phyloP scores from a whole-genome alignment of 257 asterid species.

The Echites panduratus region DNA sequence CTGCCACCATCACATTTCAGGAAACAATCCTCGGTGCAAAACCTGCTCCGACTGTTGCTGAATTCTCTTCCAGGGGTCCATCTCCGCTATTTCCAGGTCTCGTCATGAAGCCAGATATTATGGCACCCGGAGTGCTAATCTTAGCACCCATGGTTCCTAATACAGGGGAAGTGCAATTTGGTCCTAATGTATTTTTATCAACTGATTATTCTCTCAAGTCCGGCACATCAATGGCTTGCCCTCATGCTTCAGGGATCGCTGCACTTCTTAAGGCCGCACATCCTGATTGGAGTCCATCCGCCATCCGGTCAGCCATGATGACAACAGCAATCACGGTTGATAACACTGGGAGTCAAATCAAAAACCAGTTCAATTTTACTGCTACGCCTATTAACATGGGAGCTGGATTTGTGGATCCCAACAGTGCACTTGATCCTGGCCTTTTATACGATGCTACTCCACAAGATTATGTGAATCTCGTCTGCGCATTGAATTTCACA shows the following conservation, averaged over 20 bases:
- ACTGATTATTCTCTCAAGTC: slow-evolving; percentile 1
- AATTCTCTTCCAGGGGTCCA: slow-evolving; percentile 18
- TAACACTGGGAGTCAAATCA: slow-evolving; percentile 13
- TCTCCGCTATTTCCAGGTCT: neutral
- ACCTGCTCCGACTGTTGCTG: slow-evolving; percentile 15
- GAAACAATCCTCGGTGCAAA: slow-evolving; percentile 3
- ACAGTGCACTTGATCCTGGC: slow-evolving; percentile 50
- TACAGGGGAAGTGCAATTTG: neutral
- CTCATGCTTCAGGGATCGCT: slow-evolving; percentile 22
- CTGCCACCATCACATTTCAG: slow-evolving; percentile 16
- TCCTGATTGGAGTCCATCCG: slow-evolving; percentile 23
- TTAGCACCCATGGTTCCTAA: slow-evolving; percentile 17
- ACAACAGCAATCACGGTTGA: slow-evolving; percentile 16
- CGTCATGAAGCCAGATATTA: slow-evolving; percentile 15
- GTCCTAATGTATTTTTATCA: neutral
- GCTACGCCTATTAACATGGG: slow-evolving; percentile 29
- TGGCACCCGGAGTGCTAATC: slow-evolving; percentile 19
- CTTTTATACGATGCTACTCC: slow-evolving; percentile 38
- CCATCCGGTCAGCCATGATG: slow-evolving; percentile 26
- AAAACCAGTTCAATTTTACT: neutral
- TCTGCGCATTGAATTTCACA: slow-evolving; percentile 47
- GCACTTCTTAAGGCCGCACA: slow-evolving; percentile 21
- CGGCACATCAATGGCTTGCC: slow-evolving; percentile 24
- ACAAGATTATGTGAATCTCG: slow-evolving; percentile 41
- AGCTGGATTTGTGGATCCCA: slow-evolving; percentile 49